A percentile compares a stretch with the other conserved stretches of the same genome.
These are phyloP conservation scores for Cyberlindnera xishuangbannaensis DNA, from an alignment of 805 yeast genomes.

Conservation along the genomic window DNA sequence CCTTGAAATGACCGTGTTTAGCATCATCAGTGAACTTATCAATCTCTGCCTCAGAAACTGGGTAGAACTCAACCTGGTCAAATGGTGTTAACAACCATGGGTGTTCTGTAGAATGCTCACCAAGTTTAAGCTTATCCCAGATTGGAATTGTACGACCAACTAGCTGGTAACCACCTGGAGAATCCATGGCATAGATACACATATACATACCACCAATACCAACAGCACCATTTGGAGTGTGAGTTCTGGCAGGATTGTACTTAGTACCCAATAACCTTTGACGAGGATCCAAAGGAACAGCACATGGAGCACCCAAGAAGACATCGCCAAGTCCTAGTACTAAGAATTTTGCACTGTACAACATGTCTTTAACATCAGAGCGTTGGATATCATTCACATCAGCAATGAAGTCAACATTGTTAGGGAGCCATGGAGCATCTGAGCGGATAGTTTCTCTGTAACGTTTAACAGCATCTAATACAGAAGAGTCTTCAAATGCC, in stretches of 20 bases:
- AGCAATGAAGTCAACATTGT: slow-evolving; percentile 93
- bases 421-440: slow-evolving; percentile 96
- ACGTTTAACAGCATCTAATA: slow-evolving; percentile 84
- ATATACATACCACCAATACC: slow-evolving; percentile 98
- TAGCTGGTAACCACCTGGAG: slow-evolving; percentile 97
- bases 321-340: slow-evolving; percentile 97
- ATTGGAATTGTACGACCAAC: slow-evolving; percentile 96
- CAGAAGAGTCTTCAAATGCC: slow-evolving; percentile 92
- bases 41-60: slow-evolving; percentile 80
- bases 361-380: slow-evolving; percentile 70
- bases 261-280: slow-evolving; percentile 89
- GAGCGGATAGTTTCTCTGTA: slow-evolving; percentile 91
- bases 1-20: slow-evolving; percentile 72
- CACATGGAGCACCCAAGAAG: slow-evolving; percentile 97
- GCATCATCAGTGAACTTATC: slow-evolving; percentile 67
- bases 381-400: slow-evolving; percentile 78
- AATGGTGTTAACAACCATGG: slow-evolving; percentile 94
- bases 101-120: slow-evolving; percentile 49
- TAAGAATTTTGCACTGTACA: slow-evolving; percentile 84
- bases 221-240: slow-evolving; percentile 93
- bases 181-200: slow-evolving; percentile 93
- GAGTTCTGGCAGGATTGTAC: slow-evolving; percentile 94
- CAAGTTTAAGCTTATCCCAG: slow-evolving; percentile 90
- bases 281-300: slow-evolving; percentile 96
- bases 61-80: slow-evolving; percentile 92